phyloP scores from a whole-genome alignment of 2,329 filamentous ascomycete genomes.

The Pseudogymnoascus sp. region DNA sequence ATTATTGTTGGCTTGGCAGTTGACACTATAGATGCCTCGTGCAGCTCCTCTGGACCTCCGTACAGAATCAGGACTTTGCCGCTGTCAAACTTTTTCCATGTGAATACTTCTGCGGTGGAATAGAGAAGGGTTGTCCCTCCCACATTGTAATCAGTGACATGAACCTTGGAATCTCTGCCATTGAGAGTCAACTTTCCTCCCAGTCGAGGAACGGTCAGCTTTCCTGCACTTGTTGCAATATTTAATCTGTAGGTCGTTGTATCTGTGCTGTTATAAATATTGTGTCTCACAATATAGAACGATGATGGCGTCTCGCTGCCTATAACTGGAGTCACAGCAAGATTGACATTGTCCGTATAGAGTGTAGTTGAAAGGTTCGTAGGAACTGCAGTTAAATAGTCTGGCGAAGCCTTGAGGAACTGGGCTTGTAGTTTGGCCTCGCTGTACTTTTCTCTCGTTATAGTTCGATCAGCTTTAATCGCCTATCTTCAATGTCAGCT shows the following conservation, averaged over 20 bases:
- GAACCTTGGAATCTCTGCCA: constrained; percentile 59
- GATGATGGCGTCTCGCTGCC: constrained; percentile 44
- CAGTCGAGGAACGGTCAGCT: constrained; percentile 50
- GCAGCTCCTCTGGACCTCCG: constrained; percentile 50
- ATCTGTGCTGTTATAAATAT: constrained; percentile 50
- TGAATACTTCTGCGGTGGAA: constrained; percentile 61
- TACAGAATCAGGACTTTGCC: constrained; percentile 57
- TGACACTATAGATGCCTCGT: constrained; percentile 44
- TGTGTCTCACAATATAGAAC: constrained; percentile 62
- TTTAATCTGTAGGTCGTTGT: constrained; percentile 56
- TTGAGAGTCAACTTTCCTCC: constrained; percentile 50
- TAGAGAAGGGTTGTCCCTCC: constrained; percentile 53
- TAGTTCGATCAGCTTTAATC: constrained; percentile 16
- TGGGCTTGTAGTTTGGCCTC: constrained; percentile 18
- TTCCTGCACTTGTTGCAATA: constrained; percentile 50
- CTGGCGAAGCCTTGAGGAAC: constrained; percentile 20
- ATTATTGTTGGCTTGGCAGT: constrained; percentile 27
- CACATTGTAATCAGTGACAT: constrained; percentile 58
- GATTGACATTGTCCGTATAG: constrained; percentile 51
- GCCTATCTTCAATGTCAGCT: constrained; percentile 2
- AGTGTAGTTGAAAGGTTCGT: constrained; percentile 44
- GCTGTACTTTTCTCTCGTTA: constrained; percentile 13
- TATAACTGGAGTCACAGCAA: constrained; percentile 57
- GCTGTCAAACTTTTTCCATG: constrained; percentile 54
- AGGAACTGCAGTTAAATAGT: constrained; percentile 18